phyloP scores from a whole-genome alignment of 2,329 filamentous ascomycete species.

The Trichoderma sp. region DNA sequence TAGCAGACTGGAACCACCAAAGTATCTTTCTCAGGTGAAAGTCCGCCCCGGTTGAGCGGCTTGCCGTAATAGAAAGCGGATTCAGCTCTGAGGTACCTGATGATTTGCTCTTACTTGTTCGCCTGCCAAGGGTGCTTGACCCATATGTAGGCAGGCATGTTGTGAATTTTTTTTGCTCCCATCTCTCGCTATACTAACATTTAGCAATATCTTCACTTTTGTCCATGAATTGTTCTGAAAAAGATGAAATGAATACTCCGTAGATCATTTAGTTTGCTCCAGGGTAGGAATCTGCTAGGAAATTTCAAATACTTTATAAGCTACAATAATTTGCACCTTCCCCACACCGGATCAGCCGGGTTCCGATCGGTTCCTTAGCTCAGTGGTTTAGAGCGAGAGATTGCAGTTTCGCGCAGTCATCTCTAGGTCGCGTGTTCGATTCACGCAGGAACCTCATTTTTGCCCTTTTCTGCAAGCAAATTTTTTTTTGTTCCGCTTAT shows the following conservation, averaged over 20 bases:
- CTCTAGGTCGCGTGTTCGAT: slow-evolving; percentile 22
- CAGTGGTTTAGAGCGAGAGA: slow-evolving; percentile 21
- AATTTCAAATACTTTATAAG: not conserved
- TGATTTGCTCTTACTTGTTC: not conserved
- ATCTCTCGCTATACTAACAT: not conserved
- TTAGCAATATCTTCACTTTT: not conserved
- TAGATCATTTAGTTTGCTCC: not conserved
- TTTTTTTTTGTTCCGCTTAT: not conserved
- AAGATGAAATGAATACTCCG: no score
- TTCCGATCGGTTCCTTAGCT: slow-evolving; percentile 13
- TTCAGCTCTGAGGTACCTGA: not conserved
- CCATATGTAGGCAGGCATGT: no score
- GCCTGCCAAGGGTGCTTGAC: no score
- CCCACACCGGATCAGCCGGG: not conserved
- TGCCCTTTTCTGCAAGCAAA: not conserved
- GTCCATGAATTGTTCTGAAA: not conserved
- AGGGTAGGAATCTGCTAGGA: no score
- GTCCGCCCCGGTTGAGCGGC: not conserved
- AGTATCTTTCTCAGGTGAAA: not conserved
- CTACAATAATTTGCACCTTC: not conserved
- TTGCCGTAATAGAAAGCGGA: not conserved
- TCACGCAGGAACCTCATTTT: slow-evolving; percentile 18
- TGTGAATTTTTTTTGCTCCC: not conserved
- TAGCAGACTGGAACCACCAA: not conserved
- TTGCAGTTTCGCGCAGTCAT: slow-evolving; percentile 20